These are phyloP conservation scores for Chaetomiaceae sp. DNA, from an alignment of 2,329 filamentous ascomycete species.

Conservation along the genomic window DNA sequence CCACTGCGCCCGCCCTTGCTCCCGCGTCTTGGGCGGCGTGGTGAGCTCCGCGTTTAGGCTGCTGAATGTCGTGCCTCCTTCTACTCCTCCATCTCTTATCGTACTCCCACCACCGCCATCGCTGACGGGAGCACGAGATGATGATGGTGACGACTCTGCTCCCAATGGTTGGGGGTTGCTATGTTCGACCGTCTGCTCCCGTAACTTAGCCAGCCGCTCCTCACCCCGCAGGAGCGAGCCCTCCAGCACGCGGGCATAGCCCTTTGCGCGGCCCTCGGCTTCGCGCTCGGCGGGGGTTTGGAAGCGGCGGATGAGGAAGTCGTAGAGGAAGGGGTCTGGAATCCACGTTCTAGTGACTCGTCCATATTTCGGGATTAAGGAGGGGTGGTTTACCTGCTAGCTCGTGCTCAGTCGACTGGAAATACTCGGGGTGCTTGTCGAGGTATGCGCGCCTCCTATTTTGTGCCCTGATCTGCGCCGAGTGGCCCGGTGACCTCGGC, in stretches of 20 bases:
- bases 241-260: constrained; percentile 74
- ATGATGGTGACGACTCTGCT: too few species aligned
- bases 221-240: constrained; percentile 73
- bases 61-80: constrained; percentile 28
- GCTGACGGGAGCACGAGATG: too few species aligned
- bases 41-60: constrained; percentile 45
- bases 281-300: constrained; percentile 70
- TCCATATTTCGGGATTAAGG: background rate
- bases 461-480: constrained; percentile 54
- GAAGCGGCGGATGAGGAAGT: constrained; percentile 71
- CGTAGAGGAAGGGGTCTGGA: constrained; percentile 74
- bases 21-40: constrained; percentile 50
- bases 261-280: constrained; percentile 66
- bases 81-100: too few species aligned
- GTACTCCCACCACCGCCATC: too few species aligned
- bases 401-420: constrained; percentile 53
- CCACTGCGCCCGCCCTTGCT: constrained; percentile 68
- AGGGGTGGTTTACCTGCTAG: constrained; percentile 42
- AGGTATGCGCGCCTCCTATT: constrained; percentile 78
- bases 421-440: constrained; percentile 67
- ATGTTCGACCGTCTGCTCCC: background rate
- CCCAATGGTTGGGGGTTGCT: too few species aligned
- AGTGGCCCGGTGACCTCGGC: constrained; percentile 38
- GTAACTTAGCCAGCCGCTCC: constrained; percentile 54
- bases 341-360: background rate